phyloP scores from a whole-genome alignment of 2,329 filamentous ascomycete species.

The Byssoonygena ceratinophila region DNA sequence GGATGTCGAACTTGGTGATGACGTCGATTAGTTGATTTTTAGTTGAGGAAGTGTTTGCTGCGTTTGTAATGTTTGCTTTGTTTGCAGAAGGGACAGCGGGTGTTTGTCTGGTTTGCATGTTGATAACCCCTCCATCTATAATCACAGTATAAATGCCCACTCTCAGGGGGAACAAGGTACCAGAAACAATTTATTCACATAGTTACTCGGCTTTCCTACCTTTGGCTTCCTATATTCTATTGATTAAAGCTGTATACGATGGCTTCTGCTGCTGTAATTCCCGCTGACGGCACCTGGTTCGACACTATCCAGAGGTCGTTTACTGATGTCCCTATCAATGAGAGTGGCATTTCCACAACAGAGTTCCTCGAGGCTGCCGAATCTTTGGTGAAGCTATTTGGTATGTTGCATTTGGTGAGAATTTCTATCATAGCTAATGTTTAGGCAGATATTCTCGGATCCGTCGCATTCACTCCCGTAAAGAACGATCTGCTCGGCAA shows the following conservation, averaged over 20 bases:
- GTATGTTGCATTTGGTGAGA: conserved; percentile 37
- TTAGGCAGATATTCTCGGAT: conserved; percentile 48
- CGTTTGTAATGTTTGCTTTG: conserved; percentile 19
- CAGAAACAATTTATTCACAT: neutral
- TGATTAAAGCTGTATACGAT: conserved; percentile 28
- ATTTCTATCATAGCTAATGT: neutral
- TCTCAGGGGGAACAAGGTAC: neutral
- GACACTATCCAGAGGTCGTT: conserved; percentile 77
- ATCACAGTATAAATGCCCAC: too few relatives aligned
- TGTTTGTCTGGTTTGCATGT: conserved; percentile 23
- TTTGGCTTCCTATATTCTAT: neutral
- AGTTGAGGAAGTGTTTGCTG: neutral
- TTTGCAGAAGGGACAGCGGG: neutral
- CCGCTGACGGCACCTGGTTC: conserved; percentile 68
- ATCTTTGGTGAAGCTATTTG: conserved; percentile 76
- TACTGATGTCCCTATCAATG: conserved; percentile 67
- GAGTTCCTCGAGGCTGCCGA: conserved; percentile 89
- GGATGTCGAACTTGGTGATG: too few relatives aligned
- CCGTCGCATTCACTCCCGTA: conserved; percentile 73
- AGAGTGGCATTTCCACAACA: conserved; percentile 67
- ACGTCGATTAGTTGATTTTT: conserved; percentile 27
- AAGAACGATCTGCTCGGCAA: conserved; percentile 88
- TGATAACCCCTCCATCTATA: neutral
- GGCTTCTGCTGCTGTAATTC: conserved; percentile 43
- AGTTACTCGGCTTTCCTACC: neutral